Percentiles rank a stretch among this genome's conserved stretches.
Conservation (phyloP, 1,139 yeast species). For the Meyerozyma athensensis region DNA sequence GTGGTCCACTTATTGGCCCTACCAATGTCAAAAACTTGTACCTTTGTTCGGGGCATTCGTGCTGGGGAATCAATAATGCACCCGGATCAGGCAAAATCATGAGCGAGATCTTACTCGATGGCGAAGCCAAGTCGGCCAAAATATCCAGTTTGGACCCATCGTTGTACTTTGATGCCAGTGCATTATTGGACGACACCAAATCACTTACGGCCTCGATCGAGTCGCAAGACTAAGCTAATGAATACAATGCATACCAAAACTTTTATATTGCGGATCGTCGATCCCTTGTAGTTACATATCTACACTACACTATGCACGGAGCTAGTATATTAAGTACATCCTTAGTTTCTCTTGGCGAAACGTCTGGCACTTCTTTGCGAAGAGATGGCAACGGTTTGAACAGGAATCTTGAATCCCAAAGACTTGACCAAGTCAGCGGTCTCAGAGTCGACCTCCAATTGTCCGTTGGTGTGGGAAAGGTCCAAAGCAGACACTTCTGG, state of each 20-base stretch:
- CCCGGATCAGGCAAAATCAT: conserved; percentile 93
- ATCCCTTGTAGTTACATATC: not conserved
- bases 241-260: not conserved
- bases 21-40: conserved; percentile 77
- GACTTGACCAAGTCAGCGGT: conserved; percentile 95
- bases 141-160: conserved; percentile 80
- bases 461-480: conserved; percentile 93
- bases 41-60: conserved; percentile 90
- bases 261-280: not conserved
- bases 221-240: not conserved
- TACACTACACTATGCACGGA: not conserved
- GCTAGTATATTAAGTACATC: conserved; percentile 10
- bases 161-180: conserved; percentile 74
- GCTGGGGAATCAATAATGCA: conserved; percentile 98
- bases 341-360: conserved; percentile 90
- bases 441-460: conserved; percentile 96
- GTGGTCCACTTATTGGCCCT: conserved; percentile 93
- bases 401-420: conserved; percentile 94
- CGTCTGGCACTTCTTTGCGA: conserved; percentile 92
- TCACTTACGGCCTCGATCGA: not conserved
- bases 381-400: conserved; percentile 87
- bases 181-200: conserved; percentile 29
- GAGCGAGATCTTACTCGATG: conserved; percentile 84
- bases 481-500: conserved; percentile 99
- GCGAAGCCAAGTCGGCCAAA: conserved; percentile 74